A percentile compares a stretch with the other conserved stretches of the same genome.
phyloP scores from a whole-genome alignment of 352 stramenopile species.

The Elongisporangium undulatum region DNA sequence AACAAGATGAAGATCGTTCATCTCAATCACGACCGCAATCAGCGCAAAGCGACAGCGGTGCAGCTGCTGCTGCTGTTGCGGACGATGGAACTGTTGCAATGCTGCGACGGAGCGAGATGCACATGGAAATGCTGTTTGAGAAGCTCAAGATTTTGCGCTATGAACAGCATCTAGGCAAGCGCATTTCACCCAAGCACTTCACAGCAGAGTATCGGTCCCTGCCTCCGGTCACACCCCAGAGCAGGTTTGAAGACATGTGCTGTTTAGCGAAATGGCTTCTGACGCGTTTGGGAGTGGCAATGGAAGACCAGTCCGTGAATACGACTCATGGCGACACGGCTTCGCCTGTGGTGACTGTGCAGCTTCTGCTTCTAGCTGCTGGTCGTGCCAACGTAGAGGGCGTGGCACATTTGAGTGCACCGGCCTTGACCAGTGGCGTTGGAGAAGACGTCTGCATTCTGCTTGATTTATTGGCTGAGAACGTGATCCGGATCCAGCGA shows the following conservation, averaged over 20 bases:
- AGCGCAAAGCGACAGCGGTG: slow-evolving; percentile 16
- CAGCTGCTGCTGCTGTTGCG: slow-evolving; percentile 1
- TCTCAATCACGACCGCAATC: slow-evolving; percentile 29
- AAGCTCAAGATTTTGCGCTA: slow-evolving; percentile 49
- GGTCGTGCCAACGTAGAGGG: slow-evolving; percentile 33
- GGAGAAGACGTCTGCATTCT: slow-evolving; percentile 52
- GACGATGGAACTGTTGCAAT: not conserved
- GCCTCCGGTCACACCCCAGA: slow-evolving; percentile 12
- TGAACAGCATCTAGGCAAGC: slow-evolving; percentile 30
- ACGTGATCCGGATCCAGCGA: slow-evolving; percentile 19
- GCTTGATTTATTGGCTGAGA: slow-evolving; percentile 37
- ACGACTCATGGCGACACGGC: slow-evolving; percentile 1
- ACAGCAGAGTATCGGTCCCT: slow-evolving; percentile 17
- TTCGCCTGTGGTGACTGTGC: slow-evolving; percentile 23
- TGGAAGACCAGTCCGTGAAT: slow-evolving; percentile 9
- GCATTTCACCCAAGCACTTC: slow-evolving; percentile 50
- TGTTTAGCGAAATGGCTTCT: slow-evolving; percentile 42
- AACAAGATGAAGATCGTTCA: slow-evolving; percentile 6
- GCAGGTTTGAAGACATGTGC: slow-evolving; percentile 46
- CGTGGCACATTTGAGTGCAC: slow-evolving; percentile 28
- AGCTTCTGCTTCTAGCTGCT: slow-evolving; percentile 50
- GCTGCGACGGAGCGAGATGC: slow-evolving; percentile 25
- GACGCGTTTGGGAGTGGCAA: slow-evolving; percentile 17
- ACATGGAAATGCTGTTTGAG: slow-evolving; percentile 75
- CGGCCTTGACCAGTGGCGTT: slow-evolving; percentile 30